These are phyloP conservation scores for Trichopus zeylanicus DNA, from an alignment of 116 monocot species.

Conservation along the genomic window DNA sequence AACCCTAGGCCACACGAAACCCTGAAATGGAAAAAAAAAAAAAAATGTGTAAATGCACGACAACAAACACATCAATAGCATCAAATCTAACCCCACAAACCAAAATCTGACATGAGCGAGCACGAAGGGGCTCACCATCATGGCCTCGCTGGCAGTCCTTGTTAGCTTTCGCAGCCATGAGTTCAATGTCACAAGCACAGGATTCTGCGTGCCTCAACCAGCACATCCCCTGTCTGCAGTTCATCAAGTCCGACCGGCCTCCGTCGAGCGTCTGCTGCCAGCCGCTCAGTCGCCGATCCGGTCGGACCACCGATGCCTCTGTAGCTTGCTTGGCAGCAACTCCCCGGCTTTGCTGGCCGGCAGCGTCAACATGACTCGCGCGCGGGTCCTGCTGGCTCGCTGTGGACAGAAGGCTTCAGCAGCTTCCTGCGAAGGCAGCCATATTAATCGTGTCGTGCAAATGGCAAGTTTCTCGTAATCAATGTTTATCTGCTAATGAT, in stretches of 20 bases:
- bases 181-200: constrained; percentile 20
- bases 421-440: constrained; percentile 19
- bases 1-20: background rate
- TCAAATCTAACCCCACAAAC: background rate
- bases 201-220: constrained; percentile 39
- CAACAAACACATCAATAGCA: background rate
- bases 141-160: constrained; percentile 7
- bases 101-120: background rate
- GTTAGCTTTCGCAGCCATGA: background rate
- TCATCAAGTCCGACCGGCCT: constrained; percentile 22
- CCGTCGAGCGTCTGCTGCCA: constrained; percentile 39
- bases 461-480: background rate
- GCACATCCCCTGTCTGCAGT: constrained; percentile 44
- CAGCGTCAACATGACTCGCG: constrained; percentile 29
- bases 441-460: background rate
- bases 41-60: background rate
- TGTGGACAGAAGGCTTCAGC: constrained; percentile 26
- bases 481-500: background rate
- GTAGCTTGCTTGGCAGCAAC: constrained; percentile 23
- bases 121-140: constrained; percentile 2
- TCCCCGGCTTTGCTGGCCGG: constrained; percentile 9
- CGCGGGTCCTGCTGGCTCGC: constrained; percentile 12
- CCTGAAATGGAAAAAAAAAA: background rate
- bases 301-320: constrained; percentile 30
- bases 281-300: constrained; percentile 23